Evolutionary conservation across 2,329 filamentous ascomycete genomes (phyloP).

Genomic region (Hypocrella siamensis): DNA sequence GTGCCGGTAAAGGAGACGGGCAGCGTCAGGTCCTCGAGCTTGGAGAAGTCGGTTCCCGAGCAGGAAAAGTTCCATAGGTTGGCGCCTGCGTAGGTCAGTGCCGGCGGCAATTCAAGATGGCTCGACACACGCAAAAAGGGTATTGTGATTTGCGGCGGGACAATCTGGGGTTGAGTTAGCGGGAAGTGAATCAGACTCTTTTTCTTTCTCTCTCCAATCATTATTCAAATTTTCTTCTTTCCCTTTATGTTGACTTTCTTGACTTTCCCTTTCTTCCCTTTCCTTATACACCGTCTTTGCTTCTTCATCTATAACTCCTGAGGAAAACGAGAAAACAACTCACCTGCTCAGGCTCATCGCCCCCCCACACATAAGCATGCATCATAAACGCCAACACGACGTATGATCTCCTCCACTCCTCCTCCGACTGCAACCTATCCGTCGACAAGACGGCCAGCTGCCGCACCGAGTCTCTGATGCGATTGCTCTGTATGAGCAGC

Average conservation of each 20-base stretch:
- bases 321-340: constrained; percentile 4
- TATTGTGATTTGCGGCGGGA: constrained; percentile 63
- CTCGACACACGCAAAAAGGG: constrained; percentile 59
- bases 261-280: background rate
- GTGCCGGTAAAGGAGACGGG: constrained; percentile 80
- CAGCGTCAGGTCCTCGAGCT: constrained; percentile 53
- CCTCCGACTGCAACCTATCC: constrained; percentile 41
- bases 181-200: too few species aligned
- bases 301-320: too few species aligned
- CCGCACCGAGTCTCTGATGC: constrained; percentile 47
- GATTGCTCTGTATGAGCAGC: constrained; percentile 44
- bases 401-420: constrained; percentile 73
- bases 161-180: constrained; percentile 20
- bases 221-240: too few species aligned
- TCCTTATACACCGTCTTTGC: background rate
- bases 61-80: constrained; percentile 84
- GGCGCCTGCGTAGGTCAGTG: constrained; percentile 77
- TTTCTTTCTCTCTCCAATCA: too few species aligned
- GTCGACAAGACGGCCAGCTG: constrained; percentile 56
- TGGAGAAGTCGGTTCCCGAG: constrained; percentile 33
- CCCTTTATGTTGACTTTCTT: background rate
- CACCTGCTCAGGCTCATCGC: constrained; percentile 57
- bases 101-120: constrained; percentile 67
- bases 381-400: constrained; percentile 62
- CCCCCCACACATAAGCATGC: constrained; percentile 85